These are phyloP conservation scores for Trapa incisa DNA, from an alignment of 345 rosid species.

Conservation along the genomic window DNA sequence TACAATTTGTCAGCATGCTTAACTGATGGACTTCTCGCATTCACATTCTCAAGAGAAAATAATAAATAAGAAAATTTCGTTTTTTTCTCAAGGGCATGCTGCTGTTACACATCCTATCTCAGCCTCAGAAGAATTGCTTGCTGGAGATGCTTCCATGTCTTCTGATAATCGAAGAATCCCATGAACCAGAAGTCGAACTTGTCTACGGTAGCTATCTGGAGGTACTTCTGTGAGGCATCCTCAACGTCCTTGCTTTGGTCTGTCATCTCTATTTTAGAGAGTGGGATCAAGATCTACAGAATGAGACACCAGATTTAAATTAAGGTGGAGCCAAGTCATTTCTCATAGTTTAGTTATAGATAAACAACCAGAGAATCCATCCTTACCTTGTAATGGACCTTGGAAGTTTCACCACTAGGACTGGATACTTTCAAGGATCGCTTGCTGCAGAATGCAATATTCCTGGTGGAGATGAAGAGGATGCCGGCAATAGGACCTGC, in stretches of 20 bases:
- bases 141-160: conserved; percentile 18
- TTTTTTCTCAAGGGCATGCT: neutral
- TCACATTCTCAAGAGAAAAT: too few species aligned
- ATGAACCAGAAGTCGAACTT: conserved; percentile 30
- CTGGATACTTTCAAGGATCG: conserved; percentile 13
- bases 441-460: conserved; percentile 31
- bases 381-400: conserved; percentile 20
- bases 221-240: conserved; percentile 19
- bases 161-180: conserved; percentile 27
- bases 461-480: conserved; percentile 26
- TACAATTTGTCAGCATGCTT: neutral
- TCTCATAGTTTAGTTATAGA: neutral
- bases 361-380: neutral
- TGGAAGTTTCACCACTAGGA: conserved; percentile 7
- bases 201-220: conserved; percentile 16
- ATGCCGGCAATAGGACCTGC: conserved; percentile 42
- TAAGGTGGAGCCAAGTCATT: neutral
- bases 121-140: conserved; percentile 10
- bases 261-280: conserved; percentile 12
- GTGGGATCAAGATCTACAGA: conserved; percentile 26
- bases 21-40: neutral
- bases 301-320: neutral
- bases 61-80: too few species aligned
- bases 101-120: neutral
- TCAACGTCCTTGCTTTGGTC: conserved; percentile 16